Conservation (phyloP, 1,284 basidiomycete species). For the Ceratobasidium sp. region DNA sequence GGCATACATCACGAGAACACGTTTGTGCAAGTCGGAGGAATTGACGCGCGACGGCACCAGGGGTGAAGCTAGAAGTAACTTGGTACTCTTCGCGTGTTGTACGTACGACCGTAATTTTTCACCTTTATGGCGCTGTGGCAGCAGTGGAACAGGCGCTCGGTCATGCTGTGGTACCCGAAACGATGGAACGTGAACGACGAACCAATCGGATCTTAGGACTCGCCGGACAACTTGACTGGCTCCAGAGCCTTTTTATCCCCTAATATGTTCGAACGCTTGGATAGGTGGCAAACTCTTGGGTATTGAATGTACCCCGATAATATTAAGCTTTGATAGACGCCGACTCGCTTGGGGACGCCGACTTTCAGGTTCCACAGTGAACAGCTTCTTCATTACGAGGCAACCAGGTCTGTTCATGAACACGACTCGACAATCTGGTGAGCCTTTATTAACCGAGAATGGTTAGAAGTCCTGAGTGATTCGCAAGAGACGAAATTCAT, state of each 20-base stretch:
- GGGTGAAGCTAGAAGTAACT: too few species aligned
- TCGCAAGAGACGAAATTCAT: too few species aligned
- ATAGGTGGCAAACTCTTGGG: background rate
- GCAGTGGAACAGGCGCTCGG: background rate
- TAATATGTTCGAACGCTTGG: background rate
- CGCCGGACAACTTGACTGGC: background rate
- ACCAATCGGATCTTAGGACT: slow-evolving; percentile 3
- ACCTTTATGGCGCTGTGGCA: background rate
- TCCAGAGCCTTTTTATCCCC: background rate
- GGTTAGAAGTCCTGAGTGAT: too few species aligned
- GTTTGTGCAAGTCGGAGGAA: background rate
- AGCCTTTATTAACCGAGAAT: too few species aligned
- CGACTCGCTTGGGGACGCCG: too few species aligned
- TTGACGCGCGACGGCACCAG: background rate
- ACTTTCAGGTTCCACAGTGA: too few species aligned
- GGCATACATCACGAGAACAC: background rate
- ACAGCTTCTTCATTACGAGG: too few species aligned
- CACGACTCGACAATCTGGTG: too few species aligned
- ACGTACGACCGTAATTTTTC: background rate
- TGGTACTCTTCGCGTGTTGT: background rate
- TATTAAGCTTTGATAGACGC: too few species aligned
- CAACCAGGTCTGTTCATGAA: too few species aligned
- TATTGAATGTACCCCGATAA: too few species aligned
- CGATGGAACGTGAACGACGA: background rate
- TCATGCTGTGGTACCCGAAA: background rate